phyloP scores from a whole-genome alignment of 768 basidiomycete species.

The Clitopilus hobsonii region DNA sequence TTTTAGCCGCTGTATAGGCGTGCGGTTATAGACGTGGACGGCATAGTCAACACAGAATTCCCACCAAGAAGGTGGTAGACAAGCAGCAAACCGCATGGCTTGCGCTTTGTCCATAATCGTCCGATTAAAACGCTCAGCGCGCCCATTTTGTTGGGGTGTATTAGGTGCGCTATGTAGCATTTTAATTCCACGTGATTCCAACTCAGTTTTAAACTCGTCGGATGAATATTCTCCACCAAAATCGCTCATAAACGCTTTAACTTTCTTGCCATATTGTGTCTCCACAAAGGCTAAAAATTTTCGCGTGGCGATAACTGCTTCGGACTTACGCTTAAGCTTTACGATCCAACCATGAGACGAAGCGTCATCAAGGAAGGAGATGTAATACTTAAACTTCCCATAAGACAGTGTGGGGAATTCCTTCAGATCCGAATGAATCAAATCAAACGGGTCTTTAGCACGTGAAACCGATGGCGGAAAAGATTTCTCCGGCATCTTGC shows the following conservation, averaged over 20 bases:
- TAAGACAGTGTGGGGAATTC: conserved; percentile 13
- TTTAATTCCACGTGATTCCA: not conserved
- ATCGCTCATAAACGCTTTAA: conserved; percentile 7
- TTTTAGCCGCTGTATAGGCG: not conserved
- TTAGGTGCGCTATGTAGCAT: conserved; percentile 5
- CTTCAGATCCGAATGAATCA: conserved; percentile 18
- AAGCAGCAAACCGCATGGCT: conserved; percentile 1
- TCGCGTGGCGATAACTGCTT: not conserved
- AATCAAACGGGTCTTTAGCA: conserved; percentile 10
- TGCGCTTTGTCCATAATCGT: not conserved
- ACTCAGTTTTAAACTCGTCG: not conserved
- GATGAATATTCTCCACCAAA: conserved; percentile 12
- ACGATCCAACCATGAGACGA: conserved; percentile 7
- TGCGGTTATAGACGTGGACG: not conserved
- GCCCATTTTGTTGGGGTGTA: conserved; percentile 15
- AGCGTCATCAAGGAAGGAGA: conserved; percentile 13
- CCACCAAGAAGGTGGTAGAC: conserved; percentile 3
- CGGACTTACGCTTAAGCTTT: conserved; percentile 6
- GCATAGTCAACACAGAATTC: conserved; percentile 4
- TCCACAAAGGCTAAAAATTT: conserved; percentile 5
- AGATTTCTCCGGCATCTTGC: conserved; percentile 11
- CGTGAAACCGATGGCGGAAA: conserved; percentile 8
- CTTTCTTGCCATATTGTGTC: conserved; percentile 1
- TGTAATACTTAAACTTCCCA: conserved; percentile 11
- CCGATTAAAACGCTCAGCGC: conserved; percentile 13